A percentile compares a stretch with the other conserved stretches of the same genome.
phyloP scores from a whole-genome alignment of 1,139 yeast species.

The Taphrina wiesneri region DNA sequence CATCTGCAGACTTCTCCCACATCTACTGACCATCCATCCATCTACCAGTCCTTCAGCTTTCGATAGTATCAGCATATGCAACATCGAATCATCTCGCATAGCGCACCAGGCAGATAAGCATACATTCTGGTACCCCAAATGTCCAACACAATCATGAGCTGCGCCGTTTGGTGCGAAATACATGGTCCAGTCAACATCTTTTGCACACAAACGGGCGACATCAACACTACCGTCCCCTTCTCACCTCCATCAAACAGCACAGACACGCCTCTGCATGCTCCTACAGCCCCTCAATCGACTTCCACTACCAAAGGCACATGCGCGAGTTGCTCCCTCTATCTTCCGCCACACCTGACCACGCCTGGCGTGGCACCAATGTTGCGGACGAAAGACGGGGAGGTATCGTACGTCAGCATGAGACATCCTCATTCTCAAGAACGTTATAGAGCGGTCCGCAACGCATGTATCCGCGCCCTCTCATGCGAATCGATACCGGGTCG shows the following conservation, averaged over 20 bases:
- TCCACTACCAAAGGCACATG: constrained; percentile 40
- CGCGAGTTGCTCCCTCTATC: constrained; percentile 41
- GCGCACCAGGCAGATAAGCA: too few species aligned
- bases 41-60: too few species aligned
- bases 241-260: neutral
- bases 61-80: too few species aligned
- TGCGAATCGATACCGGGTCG: constrained; percentile 63
- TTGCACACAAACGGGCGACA: constrained; percentile 60
- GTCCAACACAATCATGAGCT: constrained; percentile 30
- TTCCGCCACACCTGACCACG: constrained; percentile 42
- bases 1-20: neutral
- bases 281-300: constrained; percentile 43
- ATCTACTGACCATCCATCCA: neutral
- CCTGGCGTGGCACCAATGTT: constrained; percentile 43
- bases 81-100: too few species aligned
- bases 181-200: constrained; percentile 80
- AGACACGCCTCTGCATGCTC: constrained; percentile 16
- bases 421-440: constrained; percentile 61
- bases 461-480: constrained; percentile 54
- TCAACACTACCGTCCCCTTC: constrained; percentile 40
- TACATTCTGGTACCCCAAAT: neutral
- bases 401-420: constrained; percentile 45
- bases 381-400: constrained; percentile 13
- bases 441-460: constrained; percentile 58
- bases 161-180: constrained; percentile 57